phyloP scores from a whole-genome alignment of 148 eudicot genomes.

The Hydrangea macrophylla region DNA sequence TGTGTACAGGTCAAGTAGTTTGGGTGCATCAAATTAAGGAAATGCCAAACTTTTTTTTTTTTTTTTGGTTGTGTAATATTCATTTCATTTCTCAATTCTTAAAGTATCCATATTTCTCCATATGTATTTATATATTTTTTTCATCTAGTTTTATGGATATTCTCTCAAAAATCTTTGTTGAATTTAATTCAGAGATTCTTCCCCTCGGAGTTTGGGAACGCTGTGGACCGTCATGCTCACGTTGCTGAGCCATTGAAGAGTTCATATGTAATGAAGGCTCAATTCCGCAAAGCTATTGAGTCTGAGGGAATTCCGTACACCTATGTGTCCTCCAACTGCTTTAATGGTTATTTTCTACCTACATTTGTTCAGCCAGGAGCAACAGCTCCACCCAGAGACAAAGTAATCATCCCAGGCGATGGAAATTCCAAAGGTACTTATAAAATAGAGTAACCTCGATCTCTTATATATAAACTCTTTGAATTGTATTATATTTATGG shows the following conservation, averaged over 20 bases:
- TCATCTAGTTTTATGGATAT: not conserved
- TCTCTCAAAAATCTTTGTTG: not conserved
- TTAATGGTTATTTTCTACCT: constrained; percentile 51
- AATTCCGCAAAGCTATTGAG: constrained; percentile 54
- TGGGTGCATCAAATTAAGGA: too few species aligned
- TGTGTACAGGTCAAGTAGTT: too few species aligned
- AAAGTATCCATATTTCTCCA: too few species aligned
- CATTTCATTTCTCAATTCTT: too few species aligned
- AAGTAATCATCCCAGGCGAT: constrained; percentile 43
- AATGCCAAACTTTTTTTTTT: too few species aligned
- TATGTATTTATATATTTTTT: not conserved
- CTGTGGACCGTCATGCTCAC: constrained; percentile 35
- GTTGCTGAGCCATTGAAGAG: constrained; percentile 53
- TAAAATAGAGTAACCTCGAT: too few species aligned
- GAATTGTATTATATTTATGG: too few species aligned
- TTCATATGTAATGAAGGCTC: constrained; percentile 26
- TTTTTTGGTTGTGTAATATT: too few species aligned
- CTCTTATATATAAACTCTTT: too few species aligned
- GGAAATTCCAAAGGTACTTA: constrained; percentile 56
- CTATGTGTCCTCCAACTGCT: constrained; percentile 38
- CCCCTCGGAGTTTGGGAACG: constrained; percentile 62
- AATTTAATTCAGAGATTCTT: constrained; percentile 51
- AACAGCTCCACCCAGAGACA: constrained; percentile 50
- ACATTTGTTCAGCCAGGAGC: constrained; percentile 47
- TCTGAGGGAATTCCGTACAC: constrained; percentile 62